Evolutionary conservation across 2,329 filamentous ascomycete genomes (phyloP).

Genomic region (Orbilia ellipsospora): DNA sequence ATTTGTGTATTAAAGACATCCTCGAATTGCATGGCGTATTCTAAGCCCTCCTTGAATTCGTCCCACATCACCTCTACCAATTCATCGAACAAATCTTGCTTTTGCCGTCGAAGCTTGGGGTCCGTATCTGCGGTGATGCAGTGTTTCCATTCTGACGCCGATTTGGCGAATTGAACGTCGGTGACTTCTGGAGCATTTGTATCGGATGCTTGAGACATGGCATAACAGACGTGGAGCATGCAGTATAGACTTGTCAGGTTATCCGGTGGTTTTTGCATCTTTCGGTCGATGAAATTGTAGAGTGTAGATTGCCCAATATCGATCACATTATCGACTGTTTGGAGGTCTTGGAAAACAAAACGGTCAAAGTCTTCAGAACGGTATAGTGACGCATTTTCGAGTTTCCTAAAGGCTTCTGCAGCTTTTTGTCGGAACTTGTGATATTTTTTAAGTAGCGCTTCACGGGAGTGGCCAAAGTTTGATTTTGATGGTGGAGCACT

Average conservation of each 20-base stretch:
- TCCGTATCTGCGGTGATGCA: neutral
- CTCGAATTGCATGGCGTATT: conserved; percentile 1
- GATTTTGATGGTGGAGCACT: neutral
- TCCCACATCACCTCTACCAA: neutral
- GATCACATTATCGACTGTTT: neutral
- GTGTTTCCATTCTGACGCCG: neutral
- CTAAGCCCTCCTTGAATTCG: neutral
- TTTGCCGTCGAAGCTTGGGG: neutral
- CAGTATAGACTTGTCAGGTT: neutral
- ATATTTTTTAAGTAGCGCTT: neutral
- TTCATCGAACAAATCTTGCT: conserved; percentile 1
- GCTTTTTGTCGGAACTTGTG: neutral
- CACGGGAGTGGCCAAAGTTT: neutral
- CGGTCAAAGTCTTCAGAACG: neutral
- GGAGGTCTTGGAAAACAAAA: neutral
- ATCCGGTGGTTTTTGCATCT: neutral
- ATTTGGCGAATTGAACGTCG: neutral
- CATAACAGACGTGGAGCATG: neutral
- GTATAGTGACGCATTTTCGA: neutral
- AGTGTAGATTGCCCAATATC: neutral
- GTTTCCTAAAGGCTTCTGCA: neutral
- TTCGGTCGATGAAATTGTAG: neutral
- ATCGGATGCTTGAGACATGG: neutral
- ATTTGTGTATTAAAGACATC: neutral
- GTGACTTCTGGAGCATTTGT: neutral